Evolutionary conservation across 2,329 filamentous ascomycete species (phyloP).

Genomic region (Aspergillus ochraceus): DNA sequence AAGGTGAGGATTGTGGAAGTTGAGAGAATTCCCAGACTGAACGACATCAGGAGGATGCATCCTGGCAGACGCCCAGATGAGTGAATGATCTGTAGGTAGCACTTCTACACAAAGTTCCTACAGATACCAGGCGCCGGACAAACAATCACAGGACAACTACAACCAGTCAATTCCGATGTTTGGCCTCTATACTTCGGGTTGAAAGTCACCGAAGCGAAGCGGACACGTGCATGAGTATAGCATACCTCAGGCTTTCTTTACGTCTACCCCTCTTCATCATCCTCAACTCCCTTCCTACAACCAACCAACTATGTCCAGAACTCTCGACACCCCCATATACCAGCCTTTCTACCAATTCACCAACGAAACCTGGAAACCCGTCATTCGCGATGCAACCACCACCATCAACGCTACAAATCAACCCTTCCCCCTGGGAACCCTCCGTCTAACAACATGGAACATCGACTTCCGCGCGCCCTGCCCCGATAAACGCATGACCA

Average conservation of each 20-base stretch:
- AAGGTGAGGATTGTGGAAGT: not conserved
- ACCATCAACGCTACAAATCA: not conserved
- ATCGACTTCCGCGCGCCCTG: constrained; percentile 48
- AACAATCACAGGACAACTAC: no score
- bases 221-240: not conserved
- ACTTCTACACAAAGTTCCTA: no score
- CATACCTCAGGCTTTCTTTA: not conserved
- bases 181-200: not conserved
- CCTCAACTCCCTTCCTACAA: no score
- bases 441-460: constrained; percentile 49
- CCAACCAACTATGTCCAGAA: not conserved
- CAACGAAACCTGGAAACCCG: not conserved
- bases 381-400: not conserved
- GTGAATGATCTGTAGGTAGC: not conserved
- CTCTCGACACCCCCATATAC: not conserved
- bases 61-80: not conserved
- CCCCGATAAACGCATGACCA: constrained; percentile 41
- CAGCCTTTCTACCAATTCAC: constrained; percentile 11
- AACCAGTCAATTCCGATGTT: no score
- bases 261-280: no score
- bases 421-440: constrained; percentile 4
- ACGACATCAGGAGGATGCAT: not conserved
- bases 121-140: no score
- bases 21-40: not conserved
- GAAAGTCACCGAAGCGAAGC: not conserved